Percentiles rank a stretch among this genome's conserved stretches.
These are phyloP conservation scores for Mycena rebaudengoi DNA, from an alignment of 768 basidiomycete species.

Conservation along the genomic window DNA sequence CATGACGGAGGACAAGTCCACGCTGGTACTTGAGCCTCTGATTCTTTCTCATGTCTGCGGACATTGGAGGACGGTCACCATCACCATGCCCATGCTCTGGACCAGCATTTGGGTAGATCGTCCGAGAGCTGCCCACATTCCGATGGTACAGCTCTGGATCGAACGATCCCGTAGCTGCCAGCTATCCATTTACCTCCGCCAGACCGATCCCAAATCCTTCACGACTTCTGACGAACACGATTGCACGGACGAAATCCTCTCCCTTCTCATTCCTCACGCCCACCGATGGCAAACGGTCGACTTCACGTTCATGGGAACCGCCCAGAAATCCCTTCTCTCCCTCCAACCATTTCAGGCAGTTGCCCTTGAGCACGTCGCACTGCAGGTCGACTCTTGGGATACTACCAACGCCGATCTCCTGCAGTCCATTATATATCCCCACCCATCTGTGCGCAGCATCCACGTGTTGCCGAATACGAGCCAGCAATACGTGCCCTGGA, in stretches of 20 bases:
- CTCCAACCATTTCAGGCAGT: not conserved
- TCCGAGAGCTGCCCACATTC: constrained; percentile 13
- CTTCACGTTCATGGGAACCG: constrained; percentile 3
- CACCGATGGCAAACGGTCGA: constrained; percentile 20
- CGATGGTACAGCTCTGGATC: constrained; percentile 25
- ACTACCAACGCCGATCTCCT: constrained; percentile 12
- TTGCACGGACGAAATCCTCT: constrained; percentile 17
- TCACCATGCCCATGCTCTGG: constrained; percentile 24
- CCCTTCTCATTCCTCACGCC: constrained; percentile 19
- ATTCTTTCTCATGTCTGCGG: constrained; percentile 25
- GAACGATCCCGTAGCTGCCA: constrained; percentile 19
- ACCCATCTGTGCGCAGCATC: constrained; percentile 18
- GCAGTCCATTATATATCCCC: constrained; percentile 14
- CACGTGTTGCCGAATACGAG: not conserved
- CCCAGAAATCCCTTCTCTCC: constrained; percentile 13
- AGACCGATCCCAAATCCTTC: constrained; percentile 25
- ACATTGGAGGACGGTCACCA: constrained; percentile 20
- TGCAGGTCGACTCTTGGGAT: constrained; percentile 23
- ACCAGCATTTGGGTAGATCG: constrained; percentile 26
- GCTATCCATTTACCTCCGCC: constrained; percentile 24
- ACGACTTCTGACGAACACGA: constrained; percentile 24
- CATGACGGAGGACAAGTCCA: constrained; percentile 9
- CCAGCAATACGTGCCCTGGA: constrained; percentile 3
- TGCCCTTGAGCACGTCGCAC: constrained; percentile 17
- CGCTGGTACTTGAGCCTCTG: constrained; percentile 16